A percentile compares a stretch with the other conserved stretches of the same genome.
Conservation (phyloP, 2,329 filamentous ascomycete species). For the Pseudogymnoascus sp. region DNA sequence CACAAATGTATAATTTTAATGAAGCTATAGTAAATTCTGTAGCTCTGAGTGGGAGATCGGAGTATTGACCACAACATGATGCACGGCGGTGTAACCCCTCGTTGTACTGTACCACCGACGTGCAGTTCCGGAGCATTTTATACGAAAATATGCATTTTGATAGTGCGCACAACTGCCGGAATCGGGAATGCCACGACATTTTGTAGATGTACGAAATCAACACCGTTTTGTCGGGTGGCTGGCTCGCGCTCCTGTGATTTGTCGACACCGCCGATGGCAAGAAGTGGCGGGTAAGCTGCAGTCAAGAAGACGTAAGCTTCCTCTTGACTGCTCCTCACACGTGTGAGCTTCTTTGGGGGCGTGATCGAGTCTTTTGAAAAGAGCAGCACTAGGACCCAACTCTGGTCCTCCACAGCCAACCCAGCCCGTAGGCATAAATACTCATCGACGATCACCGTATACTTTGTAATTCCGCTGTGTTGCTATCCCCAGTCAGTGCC, state of each 20-base stretch:
- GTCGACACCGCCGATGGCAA: background rate
- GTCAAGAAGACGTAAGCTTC: no score
- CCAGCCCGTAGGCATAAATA: no score
- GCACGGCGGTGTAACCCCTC: background rate
- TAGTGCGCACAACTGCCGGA: background rate
- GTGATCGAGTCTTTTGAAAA: no score
- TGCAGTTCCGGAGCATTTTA: background rate
- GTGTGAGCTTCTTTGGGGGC: no score
- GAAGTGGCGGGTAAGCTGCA: no score
- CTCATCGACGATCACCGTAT: no score
- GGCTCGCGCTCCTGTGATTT: background rate
- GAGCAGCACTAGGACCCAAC: no score
- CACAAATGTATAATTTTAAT: background rate
- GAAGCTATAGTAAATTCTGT: background rate
- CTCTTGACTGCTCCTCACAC: no score
- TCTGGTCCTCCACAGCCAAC: no score
- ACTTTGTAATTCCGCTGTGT: no score
- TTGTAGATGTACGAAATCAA: background rate
- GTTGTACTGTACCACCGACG: background rate
- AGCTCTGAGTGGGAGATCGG: background rate
- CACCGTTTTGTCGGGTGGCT: background rate
- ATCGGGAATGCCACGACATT: background rate
- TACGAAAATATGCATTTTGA: background rate
- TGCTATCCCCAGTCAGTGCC: no score
- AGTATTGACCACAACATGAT: background rate